Conservation (phyloP, 106 monocot genomes). For the Dendrobium officinale region DNA sequence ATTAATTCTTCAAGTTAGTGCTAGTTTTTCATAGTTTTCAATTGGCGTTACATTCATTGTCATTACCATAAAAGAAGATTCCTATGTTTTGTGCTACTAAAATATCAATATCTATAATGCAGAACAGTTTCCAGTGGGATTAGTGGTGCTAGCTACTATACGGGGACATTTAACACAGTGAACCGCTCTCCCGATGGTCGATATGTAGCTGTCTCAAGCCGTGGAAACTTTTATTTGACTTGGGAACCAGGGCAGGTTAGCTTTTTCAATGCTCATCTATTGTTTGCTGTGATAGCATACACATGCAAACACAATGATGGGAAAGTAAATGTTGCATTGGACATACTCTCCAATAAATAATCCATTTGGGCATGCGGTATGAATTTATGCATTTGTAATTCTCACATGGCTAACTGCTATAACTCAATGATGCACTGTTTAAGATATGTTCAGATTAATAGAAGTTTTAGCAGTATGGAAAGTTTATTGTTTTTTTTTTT, state of each 20-base stretch:
- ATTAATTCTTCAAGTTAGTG: no score
- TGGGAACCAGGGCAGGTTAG: constrained; percentile 98
- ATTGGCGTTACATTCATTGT: neutral
- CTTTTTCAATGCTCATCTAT: neutral
- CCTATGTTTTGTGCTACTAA: neutral
- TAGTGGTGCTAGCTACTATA: constrained; percentile 98
- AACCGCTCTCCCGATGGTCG: constrained; percentile 91
- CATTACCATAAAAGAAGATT: neutral
- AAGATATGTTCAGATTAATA: neutral
- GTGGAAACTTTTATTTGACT: constrained; percentile 90
- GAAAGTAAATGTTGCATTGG: no score
- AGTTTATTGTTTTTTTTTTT: neutral
- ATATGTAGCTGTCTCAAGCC: constrained; percentile 95
- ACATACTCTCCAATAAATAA: neutral
- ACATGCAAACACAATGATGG: neutral
- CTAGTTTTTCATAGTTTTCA: no score
- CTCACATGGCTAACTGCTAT: neutral
- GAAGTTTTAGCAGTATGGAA: neutral
- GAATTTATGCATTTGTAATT: neutral
- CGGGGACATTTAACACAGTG: constrained; percentile 90
- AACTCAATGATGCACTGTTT: neutral
- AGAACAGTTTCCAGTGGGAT: constrained; percentile 99
- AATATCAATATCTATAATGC: constrained; percentile 22
- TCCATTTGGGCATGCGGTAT: neutral
- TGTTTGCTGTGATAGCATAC: neutral